Evolutionary conservation across 129 eudicot genomes (phyloP), one percentile per base, ranked within the genome.

Genomic region (Flaveria ramosissima): DNA sequence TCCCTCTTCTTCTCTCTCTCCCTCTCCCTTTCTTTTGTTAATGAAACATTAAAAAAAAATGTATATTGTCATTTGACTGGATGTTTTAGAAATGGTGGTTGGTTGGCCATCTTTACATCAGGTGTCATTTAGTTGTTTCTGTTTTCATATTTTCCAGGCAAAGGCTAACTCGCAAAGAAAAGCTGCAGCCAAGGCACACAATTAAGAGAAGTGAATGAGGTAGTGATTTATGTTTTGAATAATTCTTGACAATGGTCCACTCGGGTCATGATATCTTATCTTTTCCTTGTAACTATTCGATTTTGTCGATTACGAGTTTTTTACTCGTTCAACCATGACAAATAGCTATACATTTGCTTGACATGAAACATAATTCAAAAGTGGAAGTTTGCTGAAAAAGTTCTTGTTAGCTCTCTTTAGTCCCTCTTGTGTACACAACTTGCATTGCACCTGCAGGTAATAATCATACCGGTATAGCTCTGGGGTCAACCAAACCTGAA

Each of bases 141-240:
- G 23, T 57, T 61, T 61, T 27, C 19, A 24, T 73, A 6, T 27
- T 26, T 69, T 55, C 15, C 81, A 92, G 97, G 83, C 88, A 56
- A 88, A 92, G 82, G 89, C 96, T 48, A 89, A 89, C 76, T 86
- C 96, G 55, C 91, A 85, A 17, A 69, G 86, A 86, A 87, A 89
- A 81, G 93, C 96, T 68, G 93, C 86, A 81, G 97, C 91, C 64
- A 85, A 85, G 77, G 89, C 78, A 20, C 97, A 89, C 74, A 92
- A 87, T 75, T 92, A 63, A 81, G 61, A 51, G 50, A 14, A 39
- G 24, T 6, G 46, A 36, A 39, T 56, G 63, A 56, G 30, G 39
- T 14, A 61, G 46, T 70, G 68, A 55, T 45, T 63, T 57, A 52
- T 64, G 79, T 21, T 82, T 79, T 73, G 68, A 86, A 81, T 83